Evolutionary conservation across 1,284 basidiomycete genomes (phyloP).

Genomic region (Peniophora sp.): DNA sequence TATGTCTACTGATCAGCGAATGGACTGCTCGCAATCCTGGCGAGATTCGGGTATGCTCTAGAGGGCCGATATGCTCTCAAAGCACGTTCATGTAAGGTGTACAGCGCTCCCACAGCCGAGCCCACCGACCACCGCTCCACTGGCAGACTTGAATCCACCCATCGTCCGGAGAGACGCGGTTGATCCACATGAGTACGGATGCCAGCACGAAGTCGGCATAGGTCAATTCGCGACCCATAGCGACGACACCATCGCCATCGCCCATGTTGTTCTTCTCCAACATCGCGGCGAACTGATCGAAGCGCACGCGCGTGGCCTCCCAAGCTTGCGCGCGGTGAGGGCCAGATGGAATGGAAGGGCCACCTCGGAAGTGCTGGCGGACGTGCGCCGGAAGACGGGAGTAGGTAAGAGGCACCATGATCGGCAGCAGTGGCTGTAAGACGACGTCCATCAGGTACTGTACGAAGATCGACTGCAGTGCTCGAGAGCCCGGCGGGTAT

Average conservation of each 20-base stretch:
- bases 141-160: slow-evolving; percentile 53
- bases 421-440: slow-evolving; percentile 55
- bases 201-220: slow-evolving; percentile 69
- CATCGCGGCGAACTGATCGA: slow-evolving; percentile 52
- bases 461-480: slow-evolving; percentile 59
- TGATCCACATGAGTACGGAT: slow-evolving; percentile 62
- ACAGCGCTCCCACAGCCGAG: slow-evolving; percentile 49
- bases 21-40: too few species aligned
- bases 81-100: slow-evolving; percentile 54
- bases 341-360: slow-evolving; percentile 21
- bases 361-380: slow-evolving; percentile 39
- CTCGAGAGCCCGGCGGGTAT: slow-evolving; percentile 59
- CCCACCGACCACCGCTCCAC: slow-evolving; percentile 61
- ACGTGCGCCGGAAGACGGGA: slow-evolving; percentile 47
- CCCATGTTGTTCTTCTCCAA: slow-evolving; percentile 53
- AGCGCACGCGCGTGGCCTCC: slow-evolving; percentile 54
- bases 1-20: too few species aligned
- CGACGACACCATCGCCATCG: slow-evolving; percentile 53
- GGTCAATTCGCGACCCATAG: slow-evolving; percentile 53
- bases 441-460: slow-evolving; percentile 63
- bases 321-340: slow-evolving; percentile 55
- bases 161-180: slow-evolving; percentile 57
- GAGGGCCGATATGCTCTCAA: slow-evolving; percentile 11
- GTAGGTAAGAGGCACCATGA: slow-evolving; percentile 63
- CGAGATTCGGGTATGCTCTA: background rate